These are phyloP conservation scores for Aspergillus fijiensis DNA, from an alignment of 2,329 filamentous ascomycete species.

Conservation along the genomic window DNA sequence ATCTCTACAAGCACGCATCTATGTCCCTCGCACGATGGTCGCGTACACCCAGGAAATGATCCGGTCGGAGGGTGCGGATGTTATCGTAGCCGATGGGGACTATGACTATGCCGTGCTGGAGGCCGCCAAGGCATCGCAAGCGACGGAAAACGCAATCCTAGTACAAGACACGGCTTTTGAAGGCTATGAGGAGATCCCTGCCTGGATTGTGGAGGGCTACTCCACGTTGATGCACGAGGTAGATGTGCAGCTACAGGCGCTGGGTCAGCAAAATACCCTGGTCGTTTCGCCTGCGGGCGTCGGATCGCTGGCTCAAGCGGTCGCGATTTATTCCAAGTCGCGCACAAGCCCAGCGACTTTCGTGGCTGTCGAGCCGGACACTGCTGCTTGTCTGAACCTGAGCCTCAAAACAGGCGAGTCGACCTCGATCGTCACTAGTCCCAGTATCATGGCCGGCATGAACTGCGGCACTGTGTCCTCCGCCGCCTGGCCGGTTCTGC, in stretches of 20 bases:
- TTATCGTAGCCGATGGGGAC: constrained; percentile 55
- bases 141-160: constrained; percentile 50
- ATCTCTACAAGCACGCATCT: constrained; percentile 56
- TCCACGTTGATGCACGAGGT: constrained; percentile 68
- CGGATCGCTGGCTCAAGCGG: constrained; percentile 70
- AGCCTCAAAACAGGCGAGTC: constrained; percentile 51
- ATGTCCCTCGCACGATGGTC: constrained; percentile 62
- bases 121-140: constrained; percentile 45
- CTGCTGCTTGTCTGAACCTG: constrained; percentile 55
- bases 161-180: constrained; percentile 69
- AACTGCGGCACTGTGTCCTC: constrained; percentile 69
- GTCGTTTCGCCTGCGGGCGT: constrained; percentile 69
- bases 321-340: constrained; percentile 63
- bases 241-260: constrained; percentile 58
- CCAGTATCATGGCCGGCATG: constrained; percentile 73
- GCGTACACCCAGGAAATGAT: constrained; percentile 56
- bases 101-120: constrained; percentile 64
- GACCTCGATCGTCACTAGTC: constrained; percentile 53
- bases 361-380: constrained; percentile 69
- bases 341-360: constrained; percentile 42
- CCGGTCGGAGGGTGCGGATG: constrained; percentile 60
- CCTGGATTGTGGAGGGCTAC: constrained; percentile 78
- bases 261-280: constrained; percentile 45
- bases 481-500: constrained; percentile 63
- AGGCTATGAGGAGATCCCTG: constrained; percentile 65